Percentiles rank a stretch among this genome's conserved stretches.
These are phyloP conservation scores for Candida hungchunana DNA, from an alignment of 805 yeast genomes.

Conservation along the genomic window DNA sequence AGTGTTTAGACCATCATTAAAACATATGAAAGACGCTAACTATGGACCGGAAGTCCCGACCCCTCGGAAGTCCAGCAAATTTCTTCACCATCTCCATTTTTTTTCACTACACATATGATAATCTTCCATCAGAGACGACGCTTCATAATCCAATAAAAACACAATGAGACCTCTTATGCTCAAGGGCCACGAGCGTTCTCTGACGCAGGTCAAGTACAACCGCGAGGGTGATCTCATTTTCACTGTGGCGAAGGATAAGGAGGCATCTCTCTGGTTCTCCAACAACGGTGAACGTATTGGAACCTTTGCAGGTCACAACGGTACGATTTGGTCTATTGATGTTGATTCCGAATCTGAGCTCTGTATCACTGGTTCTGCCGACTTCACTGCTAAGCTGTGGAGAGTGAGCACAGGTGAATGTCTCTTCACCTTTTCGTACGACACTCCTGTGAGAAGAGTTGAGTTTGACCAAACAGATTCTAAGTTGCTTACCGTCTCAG, in stretches of 20 bases:
- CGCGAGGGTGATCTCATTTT: slow-evolving; percentile 91
- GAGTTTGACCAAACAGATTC: slow-evolving; percentile 75
- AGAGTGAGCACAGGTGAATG: slow-evolving; percentile 72
- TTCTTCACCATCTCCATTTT: background rate
- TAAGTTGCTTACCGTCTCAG: slow-evolving; percentile 72
- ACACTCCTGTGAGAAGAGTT: slow-evolving; percentile 88
- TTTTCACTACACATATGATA: background rate
- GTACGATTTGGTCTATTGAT: slow-evolving; percentile 95
- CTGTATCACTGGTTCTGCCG: slow-evolving; percentile 89
- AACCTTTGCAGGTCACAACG: slow-evolving; percentile 82
- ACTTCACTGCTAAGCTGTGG: slow-evolving; percentile 83
- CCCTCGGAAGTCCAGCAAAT: background rate
- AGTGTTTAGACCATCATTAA: background rate
- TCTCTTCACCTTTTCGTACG: slow-evolving; percentile 65
- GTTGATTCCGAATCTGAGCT: slow-evolving; percentile 65
- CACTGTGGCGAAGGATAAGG: slow-evolving; percentile 87
- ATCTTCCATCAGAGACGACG: slow-evolving; percentile 1
- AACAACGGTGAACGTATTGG: slow-evolving; percentile 96
- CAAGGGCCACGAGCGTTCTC: slow-evolving; percentile 96
- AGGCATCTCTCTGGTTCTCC: slow-evolving; percentile 90
- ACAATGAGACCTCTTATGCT: slow-evolving; percentile 64
- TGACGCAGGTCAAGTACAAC: slow-evolving; percentile 94
- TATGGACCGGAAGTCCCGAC: slow-evolving; percentile 2
- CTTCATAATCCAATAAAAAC: background rate
- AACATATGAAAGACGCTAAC: no score